Base-by-base conservation (phyloP, 2,329 filamentous ascomycete species). In the Monosporascus sp. region DNA sequence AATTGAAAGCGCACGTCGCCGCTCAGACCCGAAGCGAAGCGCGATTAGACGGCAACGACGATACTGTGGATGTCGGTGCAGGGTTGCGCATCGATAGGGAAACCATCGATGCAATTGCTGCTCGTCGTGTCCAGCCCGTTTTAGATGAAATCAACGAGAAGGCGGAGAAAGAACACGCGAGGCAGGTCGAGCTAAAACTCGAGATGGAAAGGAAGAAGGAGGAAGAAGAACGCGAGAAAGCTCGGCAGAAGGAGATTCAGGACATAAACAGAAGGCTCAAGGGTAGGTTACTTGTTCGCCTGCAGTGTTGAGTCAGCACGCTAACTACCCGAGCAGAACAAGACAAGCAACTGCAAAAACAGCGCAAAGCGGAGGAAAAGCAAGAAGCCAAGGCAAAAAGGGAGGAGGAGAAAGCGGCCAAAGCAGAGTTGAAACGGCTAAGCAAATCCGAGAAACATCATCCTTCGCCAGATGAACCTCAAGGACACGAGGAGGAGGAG, bases 81-180 rank as follows among this genome's bases (percentile, higher is more conserved):
- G 90, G 91, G 7, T 90, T 82, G 64, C 91, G 86, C 63, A 85
- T 97, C 76, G 83, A 91, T 38, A 84, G 87, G 61, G 78, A 83
- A 5, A 88, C 91, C 48, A 84, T 97, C 17, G 85, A 97, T 58
- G 84, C 83, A 6, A 88, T 96, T 60, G 92, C 92, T 3, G 80
- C 84, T 14, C 83, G 80, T 46, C 84, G 86, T 60, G 81, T 97
- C 17, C 89, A 93, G 67, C 92, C 92, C 5, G 84, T 94, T 0
- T 70, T 97, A 6, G 87, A 96, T 60, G 89, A 95, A 59, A 94
- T 97, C 57, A 85, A 86, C 51, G 85, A 89, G 50, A 89, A 86
- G 65, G 89, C 89, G 0, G 87, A 91, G 64, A 78, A 78, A 56
- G 86, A 91, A 66, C 78, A 82, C 40, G 88, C 87, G 48, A 79